Evolutionary conservation across 2,329 filamentous ascomycete genomes (phyloP), one percentile per base, ranked within the genome.

Genomic region (Talaromyces sp.): DNA sequence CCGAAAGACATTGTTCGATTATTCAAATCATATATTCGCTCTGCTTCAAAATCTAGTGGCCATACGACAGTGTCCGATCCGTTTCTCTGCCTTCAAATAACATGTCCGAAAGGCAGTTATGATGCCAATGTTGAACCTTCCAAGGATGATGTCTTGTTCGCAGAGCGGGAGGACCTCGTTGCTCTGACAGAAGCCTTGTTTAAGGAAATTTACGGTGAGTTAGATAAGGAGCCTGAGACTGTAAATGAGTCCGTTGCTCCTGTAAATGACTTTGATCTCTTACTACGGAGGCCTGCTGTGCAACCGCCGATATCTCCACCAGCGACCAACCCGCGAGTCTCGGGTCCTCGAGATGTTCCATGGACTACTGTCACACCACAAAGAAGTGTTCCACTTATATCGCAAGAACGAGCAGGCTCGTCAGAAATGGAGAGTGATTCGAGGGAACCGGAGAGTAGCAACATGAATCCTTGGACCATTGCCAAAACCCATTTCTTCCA

Each of bases 61-160:
- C 6, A 68, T 65, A 65, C 61, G 25, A 66, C 66, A 6, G 59
- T 80, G 47, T 80, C 77, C 33, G 80, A 85, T 55, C 83, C 84
- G 0, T 87, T 88, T 67, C 66, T 87, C 11, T 82, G 76, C 63
- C 67, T 88, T 57, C 80, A 83, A 36, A 78, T 88, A 9, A 66
- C 67, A 1, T 88, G 85, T 69, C 81, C 81, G 1, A 67, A 69
- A 10, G 81, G 78, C 7, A 81, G 76, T 51, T 88, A 88, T 68
- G 86, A 88, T 71, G 77, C 81, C 4, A 88, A 88, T 63, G 74
- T 88, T 39, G 86, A 88, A 66, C 85, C 86, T 4, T 80, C 82
- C 1, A 88, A 88, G 67, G 84, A 88, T 67, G 83, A 88, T 70
- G 78, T 88, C 1, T 67, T 87, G 2, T 87, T 88, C 66, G 80